Conservation (phyloP, 805 yeast species). For the Komagataella mondaviorum region DNA sequence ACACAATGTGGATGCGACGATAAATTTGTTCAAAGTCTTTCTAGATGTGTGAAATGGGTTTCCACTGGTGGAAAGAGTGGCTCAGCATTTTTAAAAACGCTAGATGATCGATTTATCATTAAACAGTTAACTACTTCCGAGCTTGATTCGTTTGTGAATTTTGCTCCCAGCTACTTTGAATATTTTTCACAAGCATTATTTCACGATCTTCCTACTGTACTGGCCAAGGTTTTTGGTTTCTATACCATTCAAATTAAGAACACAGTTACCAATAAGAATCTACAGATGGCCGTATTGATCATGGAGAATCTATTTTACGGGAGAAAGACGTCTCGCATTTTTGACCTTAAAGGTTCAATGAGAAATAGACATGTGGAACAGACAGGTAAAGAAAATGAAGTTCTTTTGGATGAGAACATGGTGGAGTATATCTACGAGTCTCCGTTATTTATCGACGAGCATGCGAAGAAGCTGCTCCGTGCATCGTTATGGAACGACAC, state of each 20-base stretch:
- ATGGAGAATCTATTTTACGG: constrained; percentile 94
- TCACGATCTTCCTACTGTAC: constrained; percentile 87
- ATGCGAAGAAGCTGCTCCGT: constrained; percentile 71
- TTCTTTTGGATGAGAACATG: constrained; percentile 92
- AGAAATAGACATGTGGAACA: constrained; percentile 92
- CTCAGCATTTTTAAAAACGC: constrained; percentile 81
- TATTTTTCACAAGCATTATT: constrained; percentile 92
- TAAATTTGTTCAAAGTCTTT: constrained; percentile 73
- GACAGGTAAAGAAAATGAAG: constrained; percentile 93
- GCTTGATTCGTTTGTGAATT: constrained; percentile 83
- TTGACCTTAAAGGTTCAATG: constrained; percentile 97
- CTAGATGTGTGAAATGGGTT: constrained; percentile 93
- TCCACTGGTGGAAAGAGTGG: constrained; percentile 96
- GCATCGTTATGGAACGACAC: constrained; percentile 96
- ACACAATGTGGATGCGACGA: constrained; percentile 67
- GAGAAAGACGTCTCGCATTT: constrained; percentile 68
- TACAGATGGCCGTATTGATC: constrained; percentile 81
- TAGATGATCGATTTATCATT: constrained; percentile 80
- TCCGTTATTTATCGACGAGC: constrained; percentile 87
- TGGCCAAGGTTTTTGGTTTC: constrained; percentile 91
- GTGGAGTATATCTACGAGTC: constrained; percentile 94
- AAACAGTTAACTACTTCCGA: constrained; percentile 84
- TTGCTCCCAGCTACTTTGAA: constrained; percentile 94
- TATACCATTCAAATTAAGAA: constrained; percentile 86
- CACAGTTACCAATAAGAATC: constrained; percentile 58